These are phyloP conservation scores for Letharia columbiana DNA, from an alignment of 495 filamentous ascomycete species.

Conservation along the genomic window DNA sequence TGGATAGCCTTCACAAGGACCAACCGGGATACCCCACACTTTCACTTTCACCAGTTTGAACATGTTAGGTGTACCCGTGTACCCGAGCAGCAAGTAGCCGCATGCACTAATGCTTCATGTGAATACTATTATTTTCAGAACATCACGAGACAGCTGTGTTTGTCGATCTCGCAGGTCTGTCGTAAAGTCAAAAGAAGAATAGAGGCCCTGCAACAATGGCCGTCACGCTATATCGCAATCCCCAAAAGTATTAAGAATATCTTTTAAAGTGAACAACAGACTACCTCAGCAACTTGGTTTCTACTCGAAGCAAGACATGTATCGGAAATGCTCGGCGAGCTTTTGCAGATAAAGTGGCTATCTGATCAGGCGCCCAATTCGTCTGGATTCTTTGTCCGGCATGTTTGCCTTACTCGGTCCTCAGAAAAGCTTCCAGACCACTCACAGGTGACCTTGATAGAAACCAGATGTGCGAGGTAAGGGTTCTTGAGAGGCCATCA, in stretches of 20 bases:
- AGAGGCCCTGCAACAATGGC: neutral
- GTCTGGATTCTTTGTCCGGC: neutral
- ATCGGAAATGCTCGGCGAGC: neutral
- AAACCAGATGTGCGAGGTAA: neutral
- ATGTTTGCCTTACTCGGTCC: neutral
- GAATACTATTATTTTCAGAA: neutral
- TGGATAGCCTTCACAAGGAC: neutral
- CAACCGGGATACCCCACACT: slow-evolving; percentile 1
- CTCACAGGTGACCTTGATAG: neutral
- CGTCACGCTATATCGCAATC: neutral
- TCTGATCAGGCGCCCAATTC: neutral
- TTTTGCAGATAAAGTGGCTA: neutral
- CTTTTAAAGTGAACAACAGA: neutral
- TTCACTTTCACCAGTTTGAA: neutral
- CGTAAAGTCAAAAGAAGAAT: no score
- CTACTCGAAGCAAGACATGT: neutral
- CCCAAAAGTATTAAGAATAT: neutral
- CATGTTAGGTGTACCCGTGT: neutral
- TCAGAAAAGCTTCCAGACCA: neutral
- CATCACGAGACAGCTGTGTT: neutral
- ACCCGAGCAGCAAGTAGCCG: neutral
- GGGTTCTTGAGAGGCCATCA: neutral
- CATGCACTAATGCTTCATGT: neutral
- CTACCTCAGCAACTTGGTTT: neutral
- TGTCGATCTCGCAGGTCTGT: neutral